Conservation (phyloP, 495 filamentous ascomycete species). For the Penicillium salamii region DNA sequence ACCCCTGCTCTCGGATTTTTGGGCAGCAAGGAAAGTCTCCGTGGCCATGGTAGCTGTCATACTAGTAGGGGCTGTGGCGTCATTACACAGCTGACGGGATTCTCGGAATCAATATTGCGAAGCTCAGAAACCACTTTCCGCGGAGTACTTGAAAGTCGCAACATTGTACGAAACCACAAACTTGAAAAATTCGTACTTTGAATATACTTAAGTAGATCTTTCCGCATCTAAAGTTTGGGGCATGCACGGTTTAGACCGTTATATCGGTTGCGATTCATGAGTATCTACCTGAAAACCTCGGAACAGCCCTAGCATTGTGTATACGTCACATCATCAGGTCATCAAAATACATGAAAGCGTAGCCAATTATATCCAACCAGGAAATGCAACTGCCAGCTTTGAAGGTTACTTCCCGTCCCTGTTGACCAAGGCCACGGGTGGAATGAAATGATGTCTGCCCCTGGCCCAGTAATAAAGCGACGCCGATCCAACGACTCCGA, state of each 20-base stretch:
- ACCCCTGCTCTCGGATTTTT: neutral
- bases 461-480: slow-evolving; percentile 41
- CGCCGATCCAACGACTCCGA: slow-evolving; percentile 43
- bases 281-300: neutral
- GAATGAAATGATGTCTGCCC: slow-evolving; percentile 42
- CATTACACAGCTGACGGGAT: neutral
- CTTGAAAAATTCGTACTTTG: too few relatives aligned
- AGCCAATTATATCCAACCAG: neutral
- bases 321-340: slow-evolving; percentile 11
- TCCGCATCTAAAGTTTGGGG: too few relatives aligned
- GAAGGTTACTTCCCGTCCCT: slow-evolving; percentile 22
- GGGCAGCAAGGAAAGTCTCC: neutral
- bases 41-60: neutral
- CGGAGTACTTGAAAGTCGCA: too few relatives aligned
- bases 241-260: neutral
- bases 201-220: too few relatives aligned
- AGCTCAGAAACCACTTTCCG: neutral
- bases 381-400: neutral
- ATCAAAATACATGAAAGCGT: slow-evolving; percentile 4
- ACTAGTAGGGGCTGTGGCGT: neutral
- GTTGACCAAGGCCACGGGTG: slow-evolving; percentile 44
- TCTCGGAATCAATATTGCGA: neutral
- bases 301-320: neutral
- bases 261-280: too few relatives aligned
- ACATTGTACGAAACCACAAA: too few relatives aligned